A percentile compares a stretch with the other conserved stretches of the same genome.
These are phyloP conservation scores for Beauveria sp. DNA, from an alignment of 2,329 filamentous ascomycete species.

Conservation along the genomic window DNA sequence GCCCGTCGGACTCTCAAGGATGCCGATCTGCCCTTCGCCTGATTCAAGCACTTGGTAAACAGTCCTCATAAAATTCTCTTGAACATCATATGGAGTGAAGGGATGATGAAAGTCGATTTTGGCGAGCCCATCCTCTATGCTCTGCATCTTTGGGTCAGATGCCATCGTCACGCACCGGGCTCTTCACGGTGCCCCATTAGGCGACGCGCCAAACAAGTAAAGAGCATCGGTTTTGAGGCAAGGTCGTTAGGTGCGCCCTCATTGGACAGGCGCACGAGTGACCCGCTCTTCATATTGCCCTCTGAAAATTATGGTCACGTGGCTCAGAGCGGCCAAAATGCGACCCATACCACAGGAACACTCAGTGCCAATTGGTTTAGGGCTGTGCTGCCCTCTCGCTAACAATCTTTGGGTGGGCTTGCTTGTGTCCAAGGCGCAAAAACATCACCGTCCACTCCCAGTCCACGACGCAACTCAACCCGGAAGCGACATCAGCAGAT, in stretches of 20 bases:
- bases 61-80: slow-evolving; percentile 78
- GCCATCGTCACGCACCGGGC: slow-evolving; percentile 14
- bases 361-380: slow-evolving; percentile 23
- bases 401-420: slow-evolving; percentile 26
- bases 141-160: slow-evolving; percentile 12
- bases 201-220: neutral
- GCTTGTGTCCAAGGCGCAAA: slow-evolving; percentile 27
- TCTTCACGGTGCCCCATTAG: neutral
- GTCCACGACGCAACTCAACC: slow-evolving; percentile 26
- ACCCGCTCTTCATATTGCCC: neutral
- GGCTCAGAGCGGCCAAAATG: slow-evolving; percentile 13
- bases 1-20: slow-evolving; percentile 91
- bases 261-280: neutral
- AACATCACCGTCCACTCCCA: slow-evolving; percentile 31
- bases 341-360: slow-evolving; percentile 2
- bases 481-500: slow-evolving; percentile 36
- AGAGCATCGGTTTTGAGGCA: neutral
- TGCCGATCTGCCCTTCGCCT: slow-evolving; percentile 68
- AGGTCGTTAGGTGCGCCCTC: neutral
- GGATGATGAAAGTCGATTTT: slow-evolving; percentile 72
- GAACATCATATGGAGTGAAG: slow-evolving; percentile 79
- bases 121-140: slow-evolving; percentile 17
- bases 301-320: slow-evolving; percentile 21
- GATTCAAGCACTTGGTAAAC: slow-evolving; percentile 70
- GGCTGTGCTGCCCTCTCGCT: slow-evolving; percentile 35